These are phyloP conservation scores for Seiridium unicorne DNA, from an alignment of 2,329 filamentous ascomycete genomes.

Conservation along the genomic window DNA sequence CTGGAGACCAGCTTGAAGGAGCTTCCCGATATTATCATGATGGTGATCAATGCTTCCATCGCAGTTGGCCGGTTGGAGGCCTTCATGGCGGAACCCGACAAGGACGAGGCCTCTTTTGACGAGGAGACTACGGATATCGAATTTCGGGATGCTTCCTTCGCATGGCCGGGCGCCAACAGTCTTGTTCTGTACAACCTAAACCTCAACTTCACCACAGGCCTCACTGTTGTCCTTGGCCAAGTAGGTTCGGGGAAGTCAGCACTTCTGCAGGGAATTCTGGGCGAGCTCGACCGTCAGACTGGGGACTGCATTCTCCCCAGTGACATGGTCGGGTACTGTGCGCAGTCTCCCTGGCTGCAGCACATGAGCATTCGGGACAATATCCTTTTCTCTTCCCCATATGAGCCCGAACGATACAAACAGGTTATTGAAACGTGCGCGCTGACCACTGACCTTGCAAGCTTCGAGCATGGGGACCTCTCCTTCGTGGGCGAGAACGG, in stretches of 20 bases:
- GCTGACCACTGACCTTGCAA: slow-evolving; percentile 52
- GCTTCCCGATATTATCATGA: slow-evolving; percentile 72
- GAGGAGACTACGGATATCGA: slow-evolving; percentile 41
- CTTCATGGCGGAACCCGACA: slow-evolving; percentile 85
- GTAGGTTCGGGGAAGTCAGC: slow-evolving; percentile 64
- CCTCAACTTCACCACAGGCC: slow-evolving; percentile 44
- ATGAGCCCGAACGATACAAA: slow-evolving; percentile 54
- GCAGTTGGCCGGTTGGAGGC: slow-evolving; percentile 78
- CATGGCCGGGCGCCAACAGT: slow-evolving; percentile 69
- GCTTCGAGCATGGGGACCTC: slow-evolving; percentile 56
- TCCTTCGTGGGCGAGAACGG: slow-evolving; percentile 62
- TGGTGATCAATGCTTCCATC: slow-evolving; percentile 78
- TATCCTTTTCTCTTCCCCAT: slow-evolving; percentile 59
- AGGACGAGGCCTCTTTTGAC: slow-evolving; percentile 48
- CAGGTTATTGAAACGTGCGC: slow-evolving; percentile 61
- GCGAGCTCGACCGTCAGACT: slow-evolving; percentile 65
- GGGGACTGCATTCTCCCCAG: slow-evolving; percentile 45
- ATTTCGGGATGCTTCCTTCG: slow-evolving; percentile 67
- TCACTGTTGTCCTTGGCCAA: slow-evolving; percentile 57
- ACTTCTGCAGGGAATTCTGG: slow-evolving; percentile 56
- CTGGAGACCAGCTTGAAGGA: slow-evolving; percentile 73
- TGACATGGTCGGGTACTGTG: slow-evolving; percentile 53
- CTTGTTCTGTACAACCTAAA: slow-evolving; percentile 48
- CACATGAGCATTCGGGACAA: slow-evolving; percentile 66
- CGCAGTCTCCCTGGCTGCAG: slow-evolving; percentile 64